Percentiles rank a stretch among this genome's conserved stretches.
Evolutionary conservation across 1,284 basidiomycete genomes (phyloP).

Genomic region (Ganoderma sinense): DNA sequence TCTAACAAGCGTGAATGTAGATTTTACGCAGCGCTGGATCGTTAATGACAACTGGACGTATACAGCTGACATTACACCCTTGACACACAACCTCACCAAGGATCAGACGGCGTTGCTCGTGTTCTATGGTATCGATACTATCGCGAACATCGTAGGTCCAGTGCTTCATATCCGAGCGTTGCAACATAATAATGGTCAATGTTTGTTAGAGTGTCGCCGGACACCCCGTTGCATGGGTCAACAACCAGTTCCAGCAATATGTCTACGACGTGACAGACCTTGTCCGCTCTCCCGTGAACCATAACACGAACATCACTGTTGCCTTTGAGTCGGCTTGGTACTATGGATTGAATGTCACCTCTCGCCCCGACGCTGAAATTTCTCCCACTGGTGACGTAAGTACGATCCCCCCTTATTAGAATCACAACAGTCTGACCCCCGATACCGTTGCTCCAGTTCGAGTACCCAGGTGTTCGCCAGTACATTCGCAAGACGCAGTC

Average conservation of each 20-base stretch:
- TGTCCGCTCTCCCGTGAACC: conserved; percentile 39
- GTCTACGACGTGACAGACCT: conserved; percentile 58
- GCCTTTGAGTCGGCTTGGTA: conserved; percentile 60
- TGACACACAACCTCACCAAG: conserved; percentile 39
- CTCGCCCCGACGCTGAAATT: conserved; percentile 53
- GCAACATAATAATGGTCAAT: not conserved
- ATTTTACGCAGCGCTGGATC: conserved; percentile 66
- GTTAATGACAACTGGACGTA: conserved; percentile 69
- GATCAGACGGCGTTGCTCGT: conserved; percentile 51
- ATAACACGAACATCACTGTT: conserved; percentile 54
- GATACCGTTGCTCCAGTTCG: conserved; percentile 44
- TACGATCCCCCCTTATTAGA: conserved; percentile 2
- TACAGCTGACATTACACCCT: conserved; percentile 59
- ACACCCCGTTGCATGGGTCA: conserved; percentile 61
- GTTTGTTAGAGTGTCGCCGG: conserved; percentile 53
- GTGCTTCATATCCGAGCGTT: conserved; percentile 12
- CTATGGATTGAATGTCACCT: conserved; percentile 61
- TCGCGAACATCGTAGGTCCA: conserved; percentile 56
- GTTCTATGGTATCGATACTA: conserved; percentile 67
- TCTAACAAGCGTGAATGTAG: conserved; percentile 37
- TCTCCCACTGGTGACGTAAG: conserved; percentile 44
- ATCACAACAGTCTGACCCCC: not conserved
- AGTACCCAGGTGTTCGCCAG: conserved; percentile 56
- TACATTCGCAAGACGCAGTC: conserved; percentile 60
- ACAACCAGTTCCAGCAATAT: conserved; percentile 66